Conservation (phyloP, 345 rosid species). For the Ricinus communis region DNA sequence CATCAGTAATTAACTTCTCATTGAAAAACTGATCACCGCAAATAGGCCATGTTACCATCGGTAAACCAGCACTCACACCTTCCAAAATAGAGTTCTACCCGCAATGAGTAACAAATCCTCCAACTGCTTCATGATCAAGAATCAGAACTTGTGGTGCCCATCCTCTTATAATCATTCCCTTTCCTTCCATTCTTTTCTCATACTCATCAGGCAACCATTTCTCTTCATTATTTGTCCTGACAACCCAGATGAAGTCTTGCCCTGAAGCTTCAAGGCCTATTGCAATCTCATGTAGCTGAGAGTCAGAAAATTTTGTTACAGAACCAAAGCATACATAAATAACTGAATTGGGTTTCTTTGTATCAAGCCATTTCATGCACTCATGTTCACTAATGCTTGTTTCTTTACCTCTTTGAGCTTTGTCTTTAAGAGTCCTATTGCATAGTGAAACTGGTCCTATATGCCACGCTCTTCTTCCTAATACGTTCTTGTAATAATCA, state of each 20-base stretch:
- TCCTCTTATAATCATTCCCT: constrained; percentile 7
- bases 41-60: constrained; percentile 26
- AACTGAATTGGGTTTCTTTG: constrained; percentile 17
- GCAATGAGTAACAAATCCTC: constrained; percentile 28
- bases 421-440: neutral
- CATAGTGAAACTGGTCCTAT: constrained; percentile 1
- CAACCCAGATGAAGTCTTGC: constrained; percentile 17
- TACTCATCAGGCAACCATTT: constrained; percentile 28
- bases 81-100: constrained; percentile 30
- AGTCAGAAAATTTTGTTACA: neutral
- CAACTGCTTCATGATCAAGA: constrained; percentile 22
- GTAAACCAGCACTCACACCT: constrained; percentile 23
- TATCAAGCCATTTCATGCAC: constrained; percentile 24
- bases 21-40: constrained; percentile 25
- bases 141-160: constrained; percentile 30
- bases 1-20: constrained; percentile 16
- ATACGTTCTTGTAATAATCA: constrained; percentile 3
- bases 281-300: constrained; percentile 27
- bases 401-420: neutral
- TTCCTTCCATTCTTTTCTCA: too few relatives aligned
- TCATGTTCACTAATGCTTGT: neutral
- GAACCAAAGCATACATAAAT: constrained; percentile 21
- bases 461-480: constrained; percentile 6
- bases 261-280: constrained; percentile 23
- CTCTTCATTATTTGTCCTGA: neutral